These are phyloP conservation scores for Phialocephala sp. DNA, from an alignment of 2,329 filamentous ascomycete genomes.

Conservation along the genomic window DNA sequence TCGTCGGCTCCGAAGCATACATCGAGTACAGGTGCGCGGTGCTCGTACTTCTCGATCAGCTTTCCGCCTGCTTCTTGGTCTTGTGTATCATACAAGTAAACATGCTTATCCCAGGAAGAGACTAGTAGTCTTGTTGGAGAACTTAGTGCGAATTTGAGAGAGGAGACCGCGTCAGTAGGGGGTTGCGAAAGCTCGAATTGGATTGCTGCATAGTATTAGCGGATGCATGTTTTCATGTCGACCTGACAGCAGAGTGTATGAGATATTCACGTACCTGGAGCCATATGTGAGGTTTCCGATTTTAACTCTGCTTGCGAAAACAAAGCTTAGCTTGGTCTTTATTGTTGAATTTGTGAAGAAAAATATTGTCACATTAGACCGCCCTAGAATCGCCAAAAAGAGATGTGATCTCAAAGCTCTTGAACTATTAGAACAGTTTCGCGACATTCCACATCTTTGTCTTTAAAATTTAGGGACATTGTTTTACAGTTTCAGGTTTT, in stretches of 20 bases:
- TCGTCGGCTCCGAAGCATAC: constrained; percentile 88
- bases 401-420: constrained; percentile 9
- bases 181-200: constrained; percentile 86
- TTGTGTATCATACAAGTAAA: constrained; percentile 85
- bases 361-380: constrained; percentile 16
- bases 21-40: constrained; percentile 85
- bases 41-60: constrained; percentile 75
- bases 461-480: not conserved
- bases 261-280: constrained; percentile 17
- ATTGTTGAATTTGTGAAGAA: constrained; percentile 10
- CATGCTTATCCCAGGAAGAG: constrained; percentile 91
- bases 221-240: not conserved
- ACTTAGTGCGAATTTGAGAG: constrained; percentile 81
- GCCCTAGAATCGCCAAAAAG: constrained; percentile 22
- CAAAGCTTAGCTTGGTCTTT: not conserved
- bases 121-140: constrained; percentile 81
- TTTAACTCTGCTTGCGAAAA: not conserved
- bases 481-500: not conserved
- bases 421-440: not conserved
- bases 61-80: constrained; percentile 58
- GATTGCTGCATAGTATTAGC: constrained; percentile 53
- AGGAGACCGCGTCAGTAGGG: constrained; percentile 85
- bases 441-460: not conserved
- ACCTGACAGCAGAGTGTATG: not conserved
- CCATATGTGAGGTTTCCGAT: constrained; percentile 5